Evolutionary conservation across 2,329 filamentous ascomycete species (phyloP), one percentile per base, ranked within the genome.

Genomic region (Ascochyta rabiei): DNA sequence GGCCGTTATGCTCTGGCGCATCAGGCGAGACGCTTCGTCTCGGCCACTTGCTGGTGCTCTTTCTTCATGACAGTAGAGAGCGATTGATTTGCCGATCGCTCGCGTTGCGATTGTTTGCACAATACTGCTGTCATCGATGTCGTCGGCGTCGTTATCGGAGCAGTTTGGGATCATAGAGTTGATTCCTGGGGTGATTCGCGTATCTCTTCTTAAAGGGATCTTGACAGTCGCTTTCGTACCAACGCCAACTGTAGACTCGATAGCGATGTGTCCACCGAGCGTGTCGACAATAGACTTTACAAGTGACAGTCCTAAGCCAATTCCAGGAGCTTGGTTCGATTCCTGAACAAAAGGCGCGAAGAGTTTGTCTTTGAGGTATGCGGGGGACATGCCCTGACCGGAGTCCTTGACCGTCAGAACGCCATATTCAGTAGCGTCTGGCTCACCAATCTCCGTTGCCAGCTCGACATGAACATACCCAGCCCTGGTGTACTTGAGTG

Each of bases 371-470:
- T 59, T 39, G 4, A 67, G 48, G 28, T 61, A 69, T 16, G 63
- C 62, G 12, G 50, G 34, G 12, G 55, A 59, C 33, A 69, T 69
- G 6, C 66, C 66, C 16, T 56, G 61, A 2, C 66, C 66, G 3
- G 64, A 61, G 46, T 69, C 66, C 28, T 48, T 48, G 21, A 68
- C 59, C n/a, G 59, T 57, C 34, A 85, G 45, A 16, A 51, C 9
- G 2, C 37, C 31, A 4, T 31, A 24, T 21, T 56, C 48, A 42
- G 28, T 77, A 0, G 80, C 79, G 15, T 68, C 63, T 56, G 0
- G 78, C 81, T 56, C 82, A 6, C 12, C n/a, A 3, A n/a, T 38
- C 81, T 57, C 82, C 28, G 42, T 49, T 8, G 79, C 77, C 7
- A 56, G 53, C 31, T 56, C 42, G n/a, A 67, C 51, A 30, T 57